Base-by-base conservation (phyloP, 768 basidiomycete species). In the Rhizopogon vesiculosus region DNA sequence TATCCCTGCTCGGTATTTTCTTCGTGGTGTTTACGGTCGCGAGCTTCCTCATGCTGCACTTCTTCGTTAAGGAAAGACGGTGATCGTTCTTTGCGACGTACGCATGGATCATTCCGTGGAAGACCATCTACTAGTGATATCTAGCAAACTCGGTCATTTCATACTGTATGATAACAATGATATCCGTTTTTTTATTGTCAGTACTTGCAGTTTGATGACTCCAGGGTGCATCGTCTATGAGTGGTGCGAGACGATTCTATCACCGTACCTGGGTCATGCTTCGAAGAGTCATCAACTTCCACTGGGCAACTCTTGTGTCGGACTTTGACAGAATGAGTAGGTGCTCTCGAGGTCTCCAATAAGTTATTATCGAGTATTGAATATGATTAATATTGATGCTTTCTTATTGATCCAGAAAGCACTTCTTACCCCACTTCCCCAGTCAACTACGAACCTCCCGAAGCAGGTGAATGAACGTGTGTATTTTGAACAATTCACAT, bases 31-130 rank as follows among this genome's bases (percentile, higher is more conserved):
- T 94, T 70, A 93, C 89, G 5, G 67, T 82, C 5, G 75, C 77
- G 38, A 94, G 91, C 71, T 98, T 83, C 69, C 60, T 93, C 53
- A 85, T 83, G 45, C 75, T 98, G 28, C 91, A 96, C 65, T 86
- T 86, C 70, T 94, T 86, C 66, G 95, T 98, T 50, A 91, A 89
- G 72, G 95, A 98, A 77, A 78, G 69, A 56, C 69, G 69, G 54
- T 69, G 59, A 69, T 29, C 9, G 8, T 42, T n/a, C 31, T 12
- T 43, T 19, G 29, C 13, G 43, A 33, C 13, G 18, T 19, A 18
- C 18, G 19, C 10, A 29, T 46, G 45, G n/a, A 12, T 31, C 29
- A n/a, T 9, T 38, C 35, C 35, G 48, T 49, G 35, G 33, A 18
- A 8, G 46, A 49, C 35, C 22, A 49, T 38, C 16, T 38, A 38